Evolutionary conservation across 2,329 filamentous ascomycete genomes (phyloP), one percentile per base, ranked within the genome.

Genomic region (Plectosphaerella plurivora): DNA sequence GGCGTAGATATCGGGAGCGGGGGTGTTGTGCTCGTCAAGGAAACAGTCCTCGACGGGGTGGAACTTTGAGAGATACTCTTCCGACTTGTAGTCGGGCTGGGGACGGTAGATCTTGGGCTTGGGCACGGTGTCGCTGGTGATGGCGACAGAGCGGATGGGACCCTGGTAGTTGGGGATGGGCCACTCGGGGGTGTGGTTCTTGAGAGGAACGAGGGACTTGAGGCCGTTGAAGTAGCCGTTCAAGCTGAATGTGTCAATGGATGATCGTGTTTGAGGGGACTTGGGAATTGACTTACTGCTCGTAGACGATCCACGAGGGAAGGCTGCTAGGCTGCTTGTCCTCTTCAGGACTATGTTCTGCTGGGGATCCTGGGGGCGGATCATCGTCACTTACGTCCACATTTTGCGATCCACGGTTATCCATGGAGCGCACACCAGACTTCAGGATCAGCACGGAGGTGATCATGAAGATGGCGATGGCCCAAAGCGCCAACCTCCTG

Each of bases 221-320:
- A 96, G 76, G 5, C 91, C 91, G 41, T 87, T 84, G 68, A 89
- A 91, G 66, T 93, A 96, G 45, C 87, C 81, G 59, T 87, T 84
- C 51, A 96, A 83, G 60, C 93, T 95, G 57, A 33, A 35, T 1
- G 18, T 18, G 52, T 53, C 39, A 35, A 52, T 65, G 54, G 62
- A 53, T 20, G 20, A 45, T 42, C 33, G 14, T 20, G 12, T 41
- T 41, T 15, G 10, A 14, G 37, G 37, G 37, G 4, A 14, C 2
- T 44, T 18, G 18, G 11, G 41, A 12, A 18, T 41, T 41, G 2
- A 68, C 73, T 69, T 62, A 78, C 75, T 74, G 69, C 59, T 59
- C 66, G 52, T 70, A 74, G 47, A 61, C 63, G 48, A 73, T 65
- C 71, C 71, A 74, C 37, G 42, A 45, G 12, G 71, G 70, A 64